Percentiles rank a stretch among this genome's conserved stretches.
phyloP scores from a whole-genome alignment of 768 basidiomycete genomes.

The Lyophyllum semitale region DNA sequence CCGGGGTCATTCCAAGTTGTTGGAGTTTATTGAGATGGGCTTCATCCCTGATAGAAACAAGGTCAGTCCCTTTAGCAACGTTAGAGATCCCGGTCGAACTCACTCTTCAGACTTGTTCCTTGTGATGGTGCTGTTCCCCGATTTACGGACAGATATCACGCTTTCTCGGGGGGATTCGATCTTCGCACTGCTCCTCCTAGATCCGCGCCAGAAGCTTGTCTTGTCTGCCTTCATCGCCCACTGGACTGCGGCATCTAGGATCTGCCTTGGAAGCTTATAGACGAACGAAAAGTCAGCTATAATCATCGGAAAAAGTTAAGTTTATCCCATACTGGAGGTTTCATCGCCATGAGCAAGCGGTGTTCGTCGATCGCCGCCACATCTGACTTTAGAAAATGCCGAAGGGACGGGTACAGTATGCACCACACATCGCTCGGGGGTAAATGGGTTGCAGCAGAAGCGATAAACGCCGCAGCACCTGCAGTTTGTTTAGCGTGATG shows the following conservation, averaged over 20 bases:
- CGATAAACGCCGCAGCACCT: slow-evolving; percentile 90
- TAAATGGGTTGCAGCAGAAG: slow-evolving; percentile 80
- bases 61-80: slow-evolving; percentile 2
- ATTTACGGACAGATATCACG: slow-evolving; percentile 63
- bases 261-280: slow-evolving; percentile 58
- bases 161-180: slow-evolving; percentile 73
- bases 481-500: neutral
- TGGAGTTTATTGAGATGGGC: slow-evolving; percentile 74
- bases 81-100: slow-evolving; percentile 22
- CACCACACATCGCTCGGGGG: slow-evolving; percentile 94
- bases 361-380: slow-evolving; percentile 72
- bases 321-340: slow-evolving; percentile 66
- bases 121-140: slow-evolving; percentile 40
- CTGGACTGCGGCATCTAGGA: slow-evolving; percentile 82
- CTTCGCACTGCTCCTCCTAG: slow-evolving; percentile 47
- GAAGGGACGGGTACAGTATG: slow-evolving; percentile 89
- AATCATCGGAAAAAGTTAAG: neutral
- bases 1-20: slow-evolving; percentile 81
- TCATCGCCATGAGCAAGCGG: slow-evolving; percentile 73
- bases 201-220: slow-evolving; percentile 75
- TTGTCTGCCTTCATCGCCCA: slow-evolving; percentile 90
- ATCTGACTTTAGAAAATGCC: slow-evolving; percentile 85
- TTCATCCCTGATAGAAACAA: slow-evolving; percentile 62
- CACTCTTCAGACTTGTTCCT: slow-evolving; percentile 78
- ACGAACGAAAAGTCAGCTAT: slow-evolving; percentile 25